These are phyloP conservation scores for Citrullus mucosospermus DNA, from an alignment of 306 rosid genomes.

Conservation along the genomic window DNA sequence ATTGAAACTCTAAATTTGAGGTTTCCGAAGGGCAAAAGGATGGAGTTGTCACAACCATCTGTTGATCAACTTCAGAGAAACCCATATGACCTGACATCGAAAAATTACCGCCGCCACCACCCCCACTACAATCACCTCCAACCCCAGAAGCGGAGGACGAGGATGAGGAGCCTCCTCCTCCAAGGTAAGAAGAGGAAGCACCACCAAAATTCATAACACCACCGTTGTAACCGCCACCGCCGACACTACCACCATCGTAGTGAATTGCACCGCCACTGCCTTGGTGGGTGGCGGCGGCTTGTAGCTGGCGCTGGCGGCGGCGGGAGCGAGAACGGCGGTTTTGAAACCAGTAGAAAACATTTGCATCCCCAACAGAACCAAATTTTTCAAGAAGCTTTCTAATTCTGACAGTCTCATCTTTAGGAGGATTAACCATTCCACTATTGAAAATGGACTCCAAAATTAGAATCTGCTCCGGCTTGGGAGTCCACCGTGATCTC, in stretches of 20 bases:
- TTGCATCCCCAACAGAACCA: conserved; percentile 80
- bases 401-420: conserved; percentile 72
- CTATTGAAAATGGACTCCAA: conserved; percentile 95
- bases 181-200: conserved; percentile 13
- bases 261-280: conserved; percentile 28
- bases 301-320: conserved; percentile 89
- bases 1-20: conserved; percentile 34
- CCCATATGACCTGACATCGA: conserved; percentile 36
- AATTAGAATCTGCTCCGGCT: conserved; percentile 82
- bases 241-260: background rate
- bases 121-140: conserved; percentile 3
- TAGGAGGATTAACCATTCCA: conserved; percentile 91
- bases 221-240: conserved; percentile 9
- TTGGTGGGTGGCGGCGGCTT: conserved; percentile 23
- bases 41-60: conserved; percentile 22
- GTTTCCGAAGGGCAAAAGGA: conserved; percentile 21
- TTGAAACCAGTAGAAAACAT: conserved; percentile 97
- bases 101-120: conserved; percentile 15
- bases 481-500: conserved; percentile 90
- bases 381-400: conserved; percentile 73
- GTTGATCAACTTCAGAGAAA: conserved; percentile 43
- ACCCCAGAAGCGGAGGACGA: conserved; percentile 27
- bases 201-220: background rate
- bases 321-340: conserved; percentile 91
- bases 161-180: conserved; percentile 11